Evolutionary conservation across 208 protist species (phyloP).

Genomic region (Leishmania amazonensis): DNA sequence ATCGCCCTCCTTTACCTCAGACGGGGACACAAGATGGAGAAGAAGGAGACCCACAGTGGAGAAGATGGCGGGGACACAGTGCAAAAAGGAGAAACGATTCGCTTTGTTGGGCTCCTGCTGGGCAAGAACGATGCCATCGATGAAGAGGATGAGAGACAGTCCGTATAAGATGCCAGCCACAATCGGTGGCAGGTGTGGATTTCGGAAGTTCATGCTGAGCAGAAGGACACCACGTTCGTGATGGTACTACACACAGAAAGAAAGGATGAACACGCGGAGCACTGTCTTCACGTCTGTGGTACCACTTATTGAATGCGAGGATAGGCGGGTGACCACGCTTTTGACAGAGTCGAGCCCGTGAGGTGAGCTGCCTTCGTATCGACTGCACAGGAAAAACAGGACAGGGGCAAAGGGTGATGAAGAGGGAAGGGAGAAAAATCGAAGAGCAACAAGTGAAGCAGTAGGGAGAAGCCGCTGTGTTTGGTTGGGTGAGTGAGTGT

Average conservation of each 20-base stretch:
- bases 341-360: not conserved
- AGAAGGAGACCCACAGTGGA: slow-evolving; percentile 68
- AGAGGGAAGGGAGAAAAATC: not conserved
- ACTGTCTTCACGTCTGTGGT: not conserved
- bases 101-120: slow-evolving; percentile 38
- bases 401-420: not conserved
- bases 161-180: slow-evolving; percentile 64
- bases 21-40: slow-evolving; percentile 58
- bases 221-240: too few relatives aligned
- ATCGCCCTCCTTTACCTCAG: slow-evolving; percentile 60
- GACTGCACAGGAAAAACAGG: not conserved
- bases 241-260: not conserved
- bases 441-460: not conserved
- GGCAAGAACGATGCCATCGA: slow-evolving; percentile 60
- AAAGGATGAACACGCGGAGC: not conserved
- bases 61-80: slow-evolving; percentile 71
- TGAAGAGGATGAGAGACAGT: slow-evolving; percentile 49
- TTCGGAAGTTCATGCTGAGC: slow-evolving; percentile 13
- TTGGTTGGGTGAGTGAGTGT: not conserved
- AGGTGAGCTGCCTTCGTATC: not conserved
- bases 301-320: not conserved
- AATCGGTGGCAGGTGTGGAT: slow-evolving; percentile 30
- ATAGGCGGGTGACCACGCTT: not conserved
- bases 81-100: slow-evolving; percentile 54
- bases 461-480: not conserved